A percentile compares a stretch with the other conserved stretches of the same genome.
These are phyloP conservation scores for Termitomyces sp. DNA, from an alignment of 768 basidiomycete genomes.

Conservation along the genomic window DNA sequence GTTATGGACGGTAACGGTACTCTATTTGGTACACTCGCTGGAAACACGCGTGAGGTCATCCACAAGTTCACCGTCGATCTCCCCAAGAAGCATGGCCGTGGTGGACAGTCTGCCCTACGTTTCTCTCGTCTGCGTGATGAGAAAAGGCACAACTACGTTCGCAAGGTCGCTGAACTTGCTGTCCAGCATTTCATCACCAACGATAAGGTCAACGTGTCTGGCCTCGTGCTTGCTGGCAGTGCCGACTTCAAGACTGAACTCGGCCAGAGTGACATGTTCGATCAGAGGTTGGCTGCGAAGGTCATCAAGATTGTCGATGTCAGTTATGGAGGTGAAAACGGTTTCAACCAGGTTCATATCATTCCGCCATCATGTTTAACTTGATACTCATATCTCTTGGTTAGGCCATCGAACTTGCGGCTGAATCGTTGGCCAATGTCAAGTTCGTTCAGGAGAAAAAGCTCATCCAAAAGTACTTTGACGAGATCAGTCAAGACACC, in stretches of 20 bases:
- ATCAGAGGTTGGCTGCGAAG: constrained; percentile 82
- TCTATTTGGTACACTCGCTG: constrained; percentile 92
- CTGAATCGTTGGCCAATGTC: constrained; percentile 95
- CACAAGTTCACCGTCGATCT: constrained; percentile 99
- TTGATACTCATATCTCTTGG: constrained; percentile 1
- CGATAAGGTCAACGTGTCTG: constrained; percentile 98
- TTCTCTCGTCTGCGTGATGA: constrained; percentile 99
- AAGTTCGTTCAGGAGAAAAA: constrained; percentile 99
- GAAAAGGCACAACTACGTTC: constrained; percentile 99
- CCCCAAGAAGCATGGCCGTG: constrained; percentile 99
- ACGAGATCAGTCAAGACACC: constrained; percentile 98
- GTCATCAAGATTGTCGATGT: constrained; percentile 99
- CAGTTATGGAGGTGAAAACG: constrained; percentile 97
- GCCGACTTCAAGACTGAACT: constrained; percentile 99
- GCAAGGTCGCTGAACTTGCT: constrained; percentile 95
- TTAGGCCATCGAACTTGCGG: constrained; percentile 94
- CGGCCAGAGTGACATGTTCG: constrained; percentile 95
- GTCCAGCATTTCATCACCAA: constrained; percentile 98
- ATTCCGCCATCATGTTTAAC: neutral
- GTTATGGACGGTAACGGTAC: constrained; percentile 99
- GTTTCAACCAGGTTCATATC: constrained; percentile 85
- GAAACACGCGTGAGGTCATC: constrained; percentile 94
- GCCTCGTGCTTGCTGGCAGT: constrained; percentile 92
- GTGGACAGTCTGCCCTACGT: constrained; percentile 99
- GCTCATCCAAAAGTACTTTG: constrained; percentile 97